Percentiles rank a stretch among this genome's conserved stretches.
Evolutionary conservation across 1,284 basidiomycete genomes (phyloP).

Genomic region (Melampsora medusae): DNA sequence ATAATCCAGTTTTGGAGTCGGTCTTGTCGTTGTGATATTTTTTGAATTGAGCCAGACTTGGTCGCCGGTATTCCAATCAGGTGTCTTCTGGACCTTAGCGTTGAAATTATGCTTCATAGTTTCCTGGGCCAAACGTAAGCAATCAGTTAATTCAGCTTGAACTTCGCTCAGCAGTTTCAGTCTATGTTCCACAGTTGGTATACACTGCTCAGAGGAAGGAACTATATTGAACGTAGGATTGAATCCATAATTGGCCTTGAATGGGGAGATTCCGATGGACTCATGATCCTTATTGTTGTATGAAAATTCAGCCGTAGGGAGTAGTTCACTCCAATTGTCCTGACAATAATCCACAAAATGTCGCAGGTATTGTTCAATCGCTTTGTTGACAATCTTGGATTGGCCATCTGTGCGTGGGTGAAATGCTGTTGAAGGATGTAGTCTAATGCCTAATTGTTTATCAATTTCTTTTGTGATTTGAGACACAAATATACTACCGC

Average conservation of each 20-base stretch:
- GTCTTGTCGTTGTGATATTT: not conserved
- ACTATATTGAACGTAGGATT: not conserved
- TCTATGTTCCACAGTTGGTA: not conserved
- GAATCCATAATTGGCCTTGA: slow-evolving; percentile 1
- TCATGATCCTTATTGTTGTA: slow-evolving; percentile 10
- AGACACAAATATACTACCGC: not conserved
- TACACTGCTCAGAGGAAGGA: not conserved
- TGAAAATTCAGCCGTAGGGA: not conserved
- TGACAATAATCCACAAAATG: slow-evolving; percentile 12
- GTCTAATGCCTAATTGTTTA: not conserved
- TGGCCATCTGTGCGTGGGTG: not conserved
- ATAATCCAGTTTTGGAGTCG: too few species aligned
- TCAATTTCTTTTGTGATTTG: not conserved
- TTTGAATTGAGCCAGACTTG: not conserved
- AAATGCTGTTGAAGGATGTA: not conserved
- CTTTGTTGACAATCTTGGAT: not conserved
- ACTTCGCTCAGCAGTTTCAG: not conserved
- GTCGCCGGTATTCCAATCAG: not conserved
- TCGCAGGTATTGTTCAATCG: not conserved
- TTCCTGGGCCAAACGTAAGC: not conserved
- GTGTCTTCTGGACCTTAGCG: not conserved
- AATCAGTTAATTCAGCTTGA: not conserved
- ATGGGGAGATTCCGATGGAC: not conserved
- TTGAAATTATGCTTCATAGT: not conserved
- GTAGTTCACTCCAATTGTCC: slow-evolving; percentile 25